Base-by-base conservation (phyloP, 2,329 filamentous ascomycete species). In the Grosmannia clavigera region DNA sequence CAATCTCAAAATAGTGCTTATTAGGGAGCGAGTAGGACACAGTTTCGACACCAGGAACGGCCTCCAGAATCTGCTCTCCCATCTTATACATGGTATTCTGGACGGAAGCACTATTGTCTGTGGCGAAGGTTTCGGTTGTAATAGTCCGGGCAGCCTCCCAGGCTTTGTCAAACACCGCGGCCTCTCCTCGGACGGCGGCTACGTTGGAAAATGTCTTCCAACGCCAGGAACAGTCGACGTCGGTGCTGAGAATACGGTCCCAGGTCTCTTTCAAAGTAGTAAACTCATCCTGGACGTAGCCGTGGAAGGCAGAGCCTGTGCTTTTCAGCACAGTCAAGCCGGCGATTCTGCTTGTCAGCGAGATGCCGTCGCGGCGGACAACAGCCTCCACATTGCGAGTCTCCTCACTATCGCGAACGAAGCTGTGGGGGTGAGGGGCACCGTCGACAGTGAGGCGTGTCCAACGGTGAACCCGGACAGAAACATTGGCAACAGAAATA, bases 81-180 rank as follows among this genome's bases (percentile, higher is more conserved):
- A 99, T 99, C 79, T 96, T 95, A 79, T 96, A 99, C 94, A 99
- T 97, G 63, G 92, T 97, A 68, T 86, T 86, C 76, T 99, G 94
- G 29, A 99, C 94, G 68, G 90, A 95, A 55, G 94, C 89, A 68
- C 90, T 95, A 70, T 91, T 80, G 69, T 99, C 92, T 69, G 86
- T 83, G 51, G 94, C 92, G 69, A 99, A 99, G 0, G 85, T 88
- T 76, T 88, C 88, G 72, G 96, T 80, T n/a, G 92, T 96, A 71
- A 95, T 94, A 58, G 79, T 77, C 63, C 90, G 81, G n/a, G 90
- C 90, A 59, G 81, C 79, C 65, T 85, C 78, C 81, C 86, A 96
- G 25, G 92, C 89, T 63, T 78, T 75, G 71, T 96, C 86, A 71
- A 97, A 99, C 66, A 82, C 80, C 60, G 79, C 74, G 3, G 80